Conservation (phyloP, 352 stramenopile species). For the Saprolegnia diclina region DNA sequence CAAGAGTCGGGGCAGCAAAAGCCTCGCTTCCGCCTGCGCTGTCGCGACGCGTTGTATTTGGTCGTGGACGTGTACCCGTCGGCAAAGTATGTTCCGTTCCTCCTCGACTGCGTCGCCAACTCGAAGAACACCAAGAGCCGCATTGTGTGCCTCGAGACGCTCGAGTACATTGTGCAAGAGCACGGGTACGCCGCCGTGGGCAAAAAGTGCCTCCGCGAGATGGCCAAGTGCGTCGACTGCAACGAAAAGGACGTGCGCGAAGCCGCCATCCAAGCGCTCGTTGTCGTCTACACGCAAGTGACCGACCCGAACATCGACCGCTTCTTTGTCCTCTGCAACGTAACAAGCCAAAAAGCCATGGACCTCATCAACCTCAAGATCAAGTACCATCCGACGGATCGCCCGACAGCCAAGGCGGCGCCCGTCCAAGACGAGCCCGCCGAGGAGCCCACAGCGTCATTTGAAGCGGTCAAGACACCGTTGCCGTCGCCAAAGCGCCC, state of each 20-base stretch:
- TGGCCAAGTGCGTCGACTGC: conserved; percentile 67
- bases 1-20: conserved; percentile 83
- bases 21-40: conserved; percentile 70
- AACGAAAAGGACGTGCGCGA: conserved; percentile 82
- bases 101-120: conserved; percentile 76
- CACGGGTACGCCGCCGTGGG: conserved; percentile 59
- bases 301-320: conserved; percentile 60
- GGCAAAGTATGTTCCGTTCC: conserved; percentile 67
- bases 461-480: background rate
- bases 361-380: conserved; percentile 69
- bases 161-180: conserved; percentile 66
- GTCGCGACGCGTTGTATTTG: conserved; percentile 80
- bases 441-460: conserved; percentile 22
- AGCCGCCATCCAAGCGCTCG: conserved; percentile 59
- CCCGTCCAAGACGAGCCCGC: conserved; percentile 24
- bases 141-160: conserved; percentile 75
- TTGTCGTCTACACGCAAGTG: conserved; percentile 60
- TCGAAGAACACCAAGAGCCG: conserved; percentile 85
- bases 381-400: conserved; percentile 51
- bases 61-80: conserved; percentile 69
- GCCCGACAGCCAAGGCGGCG: conserved; percentile 20
- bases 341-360: conserved; percentile 68
- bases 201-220: conserved; percentile 71
- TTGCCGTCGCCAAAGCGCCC: background rate
- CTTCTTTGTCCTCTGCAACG: conserved; percentile 67